Conservation (phyloP, 2,329 filamentous ascomycete species). For the Ascochyta fabae region DNA sequence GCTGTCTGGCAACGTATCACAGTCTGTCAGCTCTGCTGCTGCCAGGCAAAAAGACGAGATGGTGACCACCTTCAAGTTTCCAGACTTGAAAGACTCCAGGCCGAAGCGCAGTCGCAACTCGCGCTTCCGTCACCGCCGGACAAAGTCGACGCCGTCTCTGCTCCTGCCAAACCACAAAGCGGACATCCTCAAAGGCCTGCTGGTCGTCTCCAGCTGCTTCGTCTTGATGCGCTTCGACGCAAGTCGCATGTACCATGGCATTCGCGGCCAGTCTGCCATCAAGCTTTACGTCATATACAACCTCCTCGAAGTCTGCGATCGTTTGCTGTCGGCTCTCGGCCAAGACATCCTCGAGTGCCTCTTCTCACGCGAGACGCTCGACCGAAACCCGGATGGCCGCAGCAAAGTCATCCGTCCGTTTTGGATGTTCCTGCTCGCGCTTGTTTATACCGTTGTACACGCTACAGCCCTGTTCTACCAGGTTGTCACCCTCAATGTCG, state of each 20-base stretch:
- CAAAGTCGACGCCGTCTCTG: constrained; percentile 83
- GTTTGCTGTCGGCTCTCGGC: constrained; percentile 85
- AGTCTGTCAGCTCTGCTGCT: constrained; percentile 24
- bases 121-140: constrained; percentile 68
- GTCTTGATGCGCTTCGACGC: constrained; percentile 91
- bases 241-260: constrained; percentile 97
- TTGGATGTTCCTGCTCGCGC: constrained; percentile 86
- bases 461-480: constrained; percentile 92
- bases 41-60: constrained; percentile 31
- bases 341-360: constrained; percentile 97
- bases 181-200: constrained; percentile 86
- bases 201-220: constrained; percentile 85
- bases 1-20: constrained; percentile 29
- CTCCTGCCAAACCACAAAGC: constrained; percentile 91
- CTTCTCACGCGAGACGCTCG: constrained; percentile 90
- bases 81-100: constrained; percentile 36
- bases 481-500: constrained; percentile 96
- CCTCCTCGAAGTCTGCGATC: constrained; percentile 89
- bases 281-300: constrained; percentile 99
- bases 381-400: constrained; percentile 83
- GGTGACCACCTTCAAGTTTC: constrained; percentile 34
- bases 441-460: constrained; percentile 88
- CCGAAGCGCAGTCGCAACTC: constrained; percentile 39
- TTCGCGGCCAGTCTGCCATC: constrained; percentile 93
- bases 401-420: constrained; percentile 89